Evolutionary conservation across 257 asterid genomes (phyloP).

Genomic region (Leonotis leonurus): DNA sequence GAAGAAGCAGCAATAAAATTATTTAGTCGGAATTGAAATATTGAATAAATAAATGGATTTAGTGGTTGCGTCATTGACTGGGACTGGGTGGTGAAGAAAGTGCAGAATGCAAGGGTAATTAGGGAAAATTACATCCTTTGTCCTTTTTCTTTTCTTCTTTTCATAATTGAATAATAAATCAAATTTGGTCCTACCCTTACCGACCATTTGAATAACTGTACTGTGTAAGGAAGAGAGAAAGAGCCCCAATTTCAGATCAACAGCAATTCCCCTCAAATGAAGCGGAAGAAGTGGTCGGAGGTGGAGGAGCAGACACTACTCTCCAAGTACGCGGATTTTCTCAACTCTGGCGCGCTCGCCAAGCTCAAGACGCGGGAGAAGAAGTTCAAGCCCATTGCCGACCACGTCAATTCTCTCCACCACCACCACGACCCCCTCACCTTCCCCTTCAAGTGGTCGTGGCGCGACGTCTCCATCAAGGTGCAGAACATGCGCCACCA

Average conservation of each 20-base stretch:
- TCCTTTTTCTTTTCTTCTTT: too few species aligned
- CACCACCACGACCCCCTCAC: slow-evolving; percentile 64
- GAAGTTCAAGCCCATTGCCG: slow-evolving; percentile 92
- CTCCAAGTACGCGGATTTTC: slow-evolving; percentile 63
- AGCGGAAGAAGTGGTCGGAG: slow-evolving; percentile 99
- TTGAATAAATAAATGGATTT: background rate
- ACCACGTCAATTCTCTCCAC: slow-evolving; percentile 76
- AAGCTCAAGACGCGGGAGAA: slow-evolving; percentile 93
- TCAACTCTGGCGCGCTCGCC: slow-evolving; percentile 57
- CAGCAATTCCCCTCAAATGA: slow-evolving; percentile 41
- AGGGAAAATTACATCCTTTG: too few species aligned
- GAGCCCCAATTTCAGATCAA: too few species aligned
- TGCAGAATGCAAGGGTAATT: slow-evolving; percentile 4
- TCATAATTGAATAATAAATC: too few species aligned
- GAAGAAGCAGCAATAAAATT: background rate
- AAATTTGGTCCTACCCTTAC: too few species aligned
- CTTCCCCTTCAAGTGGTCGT: slow-evolving; percentile 91
- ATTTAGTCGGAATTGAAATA: background rate
- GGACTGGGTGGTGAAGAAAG: slow-evolving; percentile 5
- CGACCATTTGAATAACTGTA: too few species aligned
- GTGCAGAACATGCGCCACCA: slow-evolving; percentile 99
- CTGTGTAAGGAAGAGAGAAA: too few species aligned
- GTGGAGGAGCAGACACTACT: slow-evolving; percentile 75
- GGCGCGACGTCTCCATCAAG: slow-evolving; percentile 95
- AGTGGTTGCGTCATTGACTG: slow-evolving; percentile 19